These are phyloP conservation scores for Sedum album DNA, from an alignment of 164 flowering plant genomes.

Conservation along the genomic window DNA sequence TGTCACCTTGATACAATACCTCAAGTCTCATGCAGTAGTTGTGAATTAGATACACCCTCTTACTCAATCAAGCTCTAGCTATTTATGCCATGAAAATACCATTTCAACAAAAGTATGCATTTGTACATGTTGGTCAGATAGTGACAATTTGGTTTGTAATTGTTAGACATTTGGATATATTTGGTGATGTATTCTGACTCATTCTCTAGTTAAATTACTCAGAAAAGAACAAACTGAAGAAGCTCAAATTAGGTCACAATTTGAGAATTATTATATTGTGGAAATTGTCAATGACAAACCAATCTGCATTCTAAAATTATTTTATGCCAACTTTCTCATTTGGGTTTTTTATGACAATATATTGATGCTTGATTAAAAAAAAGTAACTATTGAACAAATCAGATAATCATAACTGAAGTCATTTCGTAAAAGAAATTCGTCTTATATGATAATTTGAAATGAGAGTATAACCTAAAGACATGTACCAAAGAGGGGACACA, in stretches of 20 bases:
- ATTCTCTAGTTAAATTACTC: background rate
- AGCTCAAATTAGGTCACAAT: background rate
- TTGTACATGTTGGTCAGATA: background rate
- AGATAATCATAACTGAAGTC: no score
- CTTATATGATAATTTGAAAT: no score
- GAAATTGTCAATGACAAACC: background rate
- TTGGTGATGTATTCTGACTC: background rate
- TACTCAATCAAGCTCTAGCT: background rate
- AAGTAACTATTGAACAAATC: no score
- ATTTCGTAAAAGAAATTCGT: no score
- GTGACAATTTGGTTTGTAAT: background rate
- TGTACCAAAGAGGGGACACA: no score
- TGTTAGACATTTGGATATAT: background rate
- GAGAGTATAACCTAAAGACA: no score
- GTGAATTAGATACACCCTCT: background rate
- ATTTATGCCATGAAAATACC: background rate
- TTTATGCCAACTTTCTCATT: no score
- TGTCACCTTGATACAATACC: background rate
- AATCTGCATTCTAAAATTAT: no score
- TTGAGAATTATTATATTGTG: background rate
- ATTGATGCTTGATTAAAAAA: no score
- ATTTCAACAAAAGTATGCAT: background rate
- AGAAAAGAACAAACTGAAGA: background rate
- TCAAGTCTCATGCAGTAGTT: constrained; percentile 4
- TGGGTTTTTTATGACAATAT: no score